Evolutionary conservation across 345 rosid species (phyloP).

Genomic region (Populus davidiana): DNA sequence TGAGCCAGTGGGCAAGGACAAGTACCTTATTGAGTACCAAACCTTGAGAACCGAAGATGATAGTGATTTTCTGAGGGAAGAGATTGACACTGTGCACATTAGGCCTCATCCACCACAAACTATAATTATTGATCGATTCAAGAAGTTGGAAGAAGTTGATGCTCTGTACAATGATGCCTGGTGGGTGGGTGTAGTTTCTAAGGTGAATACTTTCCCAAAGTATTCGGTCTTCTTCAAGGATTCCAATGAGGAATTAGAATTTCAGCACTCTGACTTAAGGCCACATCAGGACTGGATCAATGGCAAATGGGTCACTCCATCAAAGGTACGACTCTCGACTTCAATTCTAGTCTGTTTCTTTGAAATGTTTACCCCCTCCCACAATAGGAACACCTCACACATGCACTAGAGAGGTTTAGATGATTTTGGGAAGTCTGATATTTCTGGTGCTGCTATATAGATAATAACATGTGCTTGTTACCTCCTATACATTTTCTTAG

Average conservation of each 20-base stretch:
- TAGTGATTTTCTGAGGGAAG: constrained; percentile 63
- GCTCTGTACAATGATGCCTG: constrained; percentile 79
- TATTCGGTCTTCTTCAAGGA: constrained; percentile 53
- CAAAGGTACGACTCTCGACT: constrained; percentile 32
- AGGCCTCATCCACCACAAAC: constrained; percentile 67
- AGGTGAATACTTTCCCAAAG: constrained; percentile 44
- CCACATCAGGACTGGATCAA: constrained; percentile 71
- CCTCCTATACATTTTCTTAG: not conserved
- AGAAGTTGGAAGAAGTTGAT: constrained; percentile 66
- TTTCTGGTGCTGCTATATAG: not conserved
- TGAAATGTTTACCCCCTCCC: not conserved
- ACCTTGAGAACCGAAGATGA: constrained; percentile 66
- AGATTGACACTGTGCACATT: constrained; percentile 41
- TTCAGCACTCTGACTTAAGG: constrained; percentile 61
- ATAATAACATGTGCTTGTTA: not conserved
- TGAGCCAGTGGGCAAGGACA: constrained; percentile 40
- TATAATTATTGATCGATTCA: constrained; percentile 35
- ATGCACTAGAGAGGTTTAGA: not conserved
- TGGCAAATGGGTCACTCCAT: constrained; percentile 61
- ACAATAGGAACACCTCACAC: not conserved
- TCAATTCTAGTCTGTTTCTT: not conserved
- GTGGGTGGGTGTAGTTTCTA: constrained; percentile 74
- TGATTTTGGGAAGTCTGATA: not conserved
- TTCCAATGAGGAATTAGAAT: constrained; percentile 47
- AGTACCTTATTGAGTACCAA: constrained; percentile 58